phyloP scores from a whole-genome alignment of 805 yeast genomes.

The Candida golubevii region DNA sequence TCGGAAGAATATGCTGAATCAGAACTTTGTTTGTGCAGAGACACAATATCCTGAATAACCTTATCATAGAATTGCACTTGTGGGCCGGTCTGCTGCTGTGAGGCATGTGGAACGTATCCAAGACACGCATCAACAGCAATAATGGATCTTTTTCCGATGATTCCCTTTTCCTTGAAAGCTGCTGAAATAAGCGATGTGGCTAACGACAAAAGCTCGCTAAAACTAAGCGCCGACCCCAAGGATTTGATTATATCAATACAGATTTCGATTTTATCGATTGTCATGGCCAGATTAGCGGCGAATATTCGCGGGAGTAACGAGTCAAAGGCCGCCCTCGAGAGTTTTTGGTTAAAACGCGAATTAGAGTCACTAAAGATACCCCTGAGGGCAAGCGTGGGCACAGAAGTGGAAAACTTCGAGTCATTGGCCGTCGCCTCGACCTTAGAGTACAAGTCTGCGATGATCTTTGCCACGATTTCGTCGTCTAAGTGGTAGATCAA shows the following conservation, averaged over 20 bases:
- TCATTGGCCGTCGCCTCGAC: conserved; percentile 16
- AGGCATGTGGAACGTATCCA: conserved; percentile 3
- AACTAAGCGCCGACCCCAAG: conserved; percentile 40
- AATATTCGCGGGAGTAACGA: conserved; percentile 37
- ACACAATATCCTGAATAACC: conserved; percentile 3
- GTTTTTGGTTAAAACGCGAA: conserved; percentile 20
- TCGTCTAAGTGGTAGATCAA: conserved; percentile 36
- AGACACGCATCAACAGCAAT: conserved; percentile 38
- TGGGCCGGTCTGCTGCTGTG: background rate
- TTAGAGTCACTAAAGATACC: conserved; percentile 34
- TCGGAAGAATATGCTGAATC: background rate
- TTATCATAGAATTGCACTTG: conserved; percentile 10
- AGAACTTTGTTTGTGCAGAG: background rate
- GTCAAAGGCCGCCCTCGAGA: conserved; percentile 31
- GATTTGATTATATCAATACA: conserved; percentile 51
- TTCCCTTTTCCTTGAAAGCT: conserved; percentile 38
- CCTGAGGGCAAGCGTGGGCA: conserved; percentile 51
- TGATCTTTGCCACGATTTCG: conserved; percentile 27
- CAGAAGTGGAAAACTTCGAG: conserved; percentile 40
- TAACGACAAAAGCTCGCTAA: conserved; percentile 31
- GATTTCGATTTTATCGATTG: conserved; percentile 59
- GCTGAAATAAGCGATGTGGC: conserved; percentile 30
- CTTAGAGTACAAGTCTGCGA: conserved; percentile 24
- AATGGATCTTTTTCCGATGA: conserved; percentile 47
- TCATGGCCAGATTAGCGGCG: conserved; percentile 22